A percentile compares a stretch with the other conserved stretches of the same genome.
Conservation (phyloP, 2,329 filamentous ascomycete species). For the Trichoderma sp. region DNA sequence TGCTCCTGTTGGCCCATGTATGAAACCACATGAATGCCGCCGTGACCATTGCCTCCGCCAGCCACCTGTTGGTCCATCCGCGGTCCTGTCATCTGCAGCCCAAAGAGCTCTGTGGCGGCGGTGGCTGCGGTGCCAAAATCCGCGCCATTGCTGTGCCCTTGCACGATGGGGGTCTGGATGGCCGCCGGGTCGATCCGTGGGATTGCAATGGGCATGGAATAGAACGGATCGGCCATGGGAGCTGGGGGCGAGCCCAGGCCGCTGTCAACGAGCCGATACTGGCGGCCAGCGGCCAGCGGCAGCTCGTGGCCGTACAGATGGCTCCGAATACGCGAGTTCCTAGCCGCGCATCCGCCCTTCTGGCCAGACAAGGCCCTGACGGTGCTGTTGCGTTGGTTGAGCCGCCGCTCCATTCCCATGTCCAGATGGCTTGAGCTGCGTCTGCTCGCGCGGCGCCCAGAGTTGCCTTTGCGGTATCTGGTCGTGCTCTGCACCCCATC, state of each 20-base stretch:
- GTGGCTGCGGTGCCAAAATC: conserved; percentile 4
- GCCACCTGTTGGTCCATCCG: conserved; percentile 21
- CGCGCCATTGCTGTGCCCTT: conserved; percentile 16
- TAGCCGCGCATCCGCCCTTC: conserved; percentile 39
- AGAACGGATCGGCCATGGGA: conserved; percentile 31
- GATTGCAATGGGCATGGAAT: conserved; percentile 30
- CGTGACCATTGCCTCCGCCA: conserved; percentile 3
- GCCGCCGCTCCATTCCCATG: conserved; percentile 19
- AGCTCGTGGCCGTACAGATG: conserved; percentile 30
- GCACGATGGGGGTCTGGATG: conserved; percentile 24
- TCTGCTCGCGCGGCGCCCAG: conserved; percentile 32
- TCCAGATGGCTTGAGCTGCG: conserved; percentile 26
- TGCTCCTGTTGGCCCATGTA: conserved; percentile 20
- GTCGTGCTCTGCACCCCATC: conserved; percentile 86
- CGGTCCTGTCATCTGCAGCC: conserved; percentile 23
- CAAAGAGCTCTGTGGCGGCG: conserved; percentile 22
- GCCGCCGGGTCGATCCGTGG: conserved; percentile 29
- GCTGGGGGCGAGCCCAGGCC: conserved; percentile 27
- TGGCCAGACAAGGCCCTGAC: conserved; percentile 38
- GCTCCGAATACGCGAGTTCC: conserved; percentile 32
- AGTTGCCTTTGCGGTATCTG: conserved; percentile 62
- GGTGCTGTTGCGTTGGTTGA: conserved; percentile 34
- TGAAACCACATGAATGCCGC: conserved; percentile 15
- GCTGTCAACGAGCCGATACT: conserved; percentile 19
- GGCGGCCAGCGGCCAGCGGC: conserved; percentile 26